These are phyloP conservation scores for Basidioascus undulatus DNA, from an alignment of 768 basidiomycete species.

Conservation along the genomic window DNA sequence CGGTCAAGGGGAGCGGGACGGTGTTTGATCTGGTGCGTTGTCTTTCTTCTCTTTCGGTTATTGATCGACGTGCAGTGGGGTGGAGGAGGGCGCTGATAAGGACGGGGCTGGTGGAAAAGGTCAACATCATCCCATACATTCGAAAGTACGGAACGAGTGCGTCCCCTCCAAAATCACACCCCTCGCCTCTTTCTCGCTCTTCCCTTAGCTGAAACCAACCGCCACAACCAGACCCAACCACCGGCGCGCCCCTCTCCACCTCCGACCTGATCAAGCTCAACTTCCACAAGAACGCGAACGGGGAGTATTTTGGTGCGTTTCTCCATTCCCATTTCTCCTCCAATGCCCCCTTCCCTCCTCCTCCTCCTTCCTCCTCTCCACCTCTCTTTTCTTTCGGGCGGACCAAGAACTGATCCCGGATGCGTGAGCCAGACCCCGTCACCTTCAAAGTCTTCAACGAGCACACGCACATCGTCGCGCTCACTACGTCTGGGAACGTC, in stretches of 20 bases:
- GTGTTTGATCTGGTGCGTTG: constrained; percentile 47
- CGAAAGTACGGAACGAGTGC: constrained; percentile 27
- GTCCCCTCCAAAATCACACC: constrained; percentile 2
- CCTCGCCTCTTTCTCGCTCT: not conserved
- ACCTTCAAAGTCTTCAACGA: constrained; percentile 94
- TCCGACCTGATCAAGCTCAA: constrained; percentile 22
- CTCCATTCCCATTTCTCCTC: not conserved
- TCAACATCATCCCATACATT: constrained; percentile 84
- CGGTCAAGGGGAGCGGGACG: constrained; percentile 48
- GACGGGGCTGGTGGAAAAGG: not conserved
- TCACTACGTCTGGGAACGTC: constrained; percentile 75
- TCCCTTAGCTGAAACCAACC: not conserved
- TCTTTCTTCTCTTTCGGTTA: not conserved
- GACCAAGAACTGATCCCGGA: constrained; percentile 55
- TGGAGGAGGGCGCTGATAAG: not conserved
- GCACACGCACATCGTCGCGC: constrained; percentile 81
- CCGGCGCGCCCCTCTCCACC: constrained; percentile 20
- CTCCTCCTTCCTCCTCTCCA: not conserved
- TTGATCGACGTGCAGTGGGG: not conserved
- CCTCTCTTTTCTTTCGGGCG: constrained; percentile 26
- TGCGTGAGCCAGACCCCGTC: constrained; percentile 68
- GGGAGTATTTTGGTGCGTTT: constrained; percentile 24
- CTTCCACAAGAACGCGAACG: constrained; percentile 18
- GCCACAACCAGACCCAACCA: constrained; percentile 19
- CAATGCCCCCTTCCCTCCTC: not conserved